Percentiles rank a stretch among this genome's conserved stretches.
Conservation (phyloP, 768 basidiomycete genomes). For the Chalciporus chontae region DNA sequence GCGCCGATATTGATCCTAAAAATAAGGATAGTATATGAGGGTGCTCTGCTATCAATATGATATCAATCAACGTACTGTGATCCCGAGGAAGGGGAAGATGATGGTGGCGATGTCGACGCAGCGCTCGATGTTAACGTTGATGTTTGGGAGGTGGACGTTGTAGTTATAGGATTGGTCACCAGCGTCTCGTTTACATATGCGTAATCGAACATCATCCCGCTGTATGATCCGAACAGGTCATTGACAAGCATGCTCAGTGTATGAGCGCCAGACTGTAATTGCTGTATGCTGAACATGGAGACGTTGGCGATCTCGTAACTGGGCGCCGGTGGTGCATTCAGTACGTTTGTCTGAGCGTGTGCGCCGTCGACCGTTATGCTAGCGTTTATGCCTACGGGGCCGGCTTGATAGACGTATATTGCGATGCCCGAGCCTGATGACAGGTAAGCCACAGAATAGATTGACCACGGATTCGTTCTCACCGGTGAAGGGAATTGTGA, state of each 20-base stretch:
- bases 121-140: not conserved
- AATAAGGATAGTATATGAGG: not conserved
- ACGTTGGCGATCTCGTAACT: slow-evolving; percentile 19
- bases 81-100: not conserved
- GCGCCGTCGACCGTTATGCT: slow-evolving; percentile 16
- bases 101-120: not conserved
- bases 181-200: slow-evolving; percentile 19
- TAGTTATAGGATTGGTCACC: slow-evolving; percentile 5
- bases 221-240: slow-evolving; percentile 20
- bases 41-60: not conserved
- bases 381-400: slow-evolving; percentile 23
- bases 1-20: slow-evolving; percentile 5
- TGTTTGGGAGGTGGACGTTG: not conserved
- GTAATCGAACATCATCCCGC: slow-evolving; percentile 26
- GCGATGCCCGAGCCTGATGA: slow-evolving; percentile 21
- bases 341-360: slow-evolving; percentile 11
- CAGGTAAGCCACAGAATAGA: not conserved
- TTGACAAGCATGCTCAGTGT: slow-evolving; percentile 14
- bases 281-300: slow-evolving; percentile 24
- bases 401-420: slow-evolving; percentile 22
- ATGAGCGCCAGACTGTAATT: slow-evolving; percentile 14
- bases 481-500: slow-evolving; percentile 24
- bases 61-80: slow-evolving; percentile 11
- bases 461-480: not conserved
- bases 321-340: slow-evolving; percentile 18